phyloP scores from a whole-genome alignment of 192 early-diverging fungal species.

The Coemansia sp. region DNA sequence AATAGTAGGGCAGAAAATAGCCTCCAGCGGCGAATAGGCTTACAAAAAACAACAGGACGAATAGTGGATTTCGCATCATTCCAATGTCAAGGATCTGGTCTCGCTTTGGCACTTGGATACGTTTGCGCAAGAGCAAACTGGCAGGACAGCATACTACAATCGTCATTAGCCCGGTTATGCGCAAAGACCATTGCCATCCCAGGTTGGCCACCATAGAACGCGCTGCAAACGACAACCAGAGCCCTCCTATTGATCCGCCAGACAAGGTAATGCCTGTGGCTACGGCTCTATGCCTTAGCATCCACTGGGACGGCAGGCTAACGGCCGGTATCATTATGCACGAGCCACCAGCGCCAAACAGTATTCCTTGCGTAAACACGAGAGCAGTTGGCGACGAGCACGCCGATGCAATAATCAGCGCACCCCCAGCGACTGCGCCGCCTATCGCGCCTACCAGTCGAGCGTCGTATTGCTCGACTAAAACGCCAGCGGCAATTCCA shows the following conservation, averaged over 20 bases:
- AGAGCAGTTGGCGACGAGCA: slow-evolving; percentile 57
- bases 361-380: slow-evolving; percentile 68
- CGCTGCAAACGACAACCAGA: slow-evolving; percentile 59
- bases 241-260: slow-evolving; percentile 71
- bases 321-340: slow-evolving; percentile 65
- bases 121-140: slow-evolving; percentile 26
- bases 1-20: slow-evolving; percentile 28
- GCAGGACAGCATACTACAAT: slow-evolving; percentile 10
- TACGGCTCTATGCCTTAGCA: slow-evolving; percentile 62
- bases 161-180: slow-evolving; percentile 61
- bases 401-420: slow-evolving; percentile 25
- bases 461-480: slow-evolving; percentile 24
- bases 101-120: slow-evolving; percentile 11
- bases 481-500: slow-evolving; percentile 25
- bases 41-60: slow-evolving; percentile 24
- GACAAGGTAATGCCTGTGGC: slow-evolving; percentile 72
- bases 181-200: slow-evolving; percentile 68
- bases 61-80: slow-evolving; percentile 12
- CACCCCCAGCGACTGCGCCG: slow-evolving; percentile 7
- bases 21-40: slow-evolving; percentile 17
- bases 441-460: slow-evolving; percentile 13
- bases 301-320: slow-evolving; percentile 70
- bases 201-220: slow-evolving; percentile 57
- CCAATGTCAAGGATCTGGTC: slow-evolving; percentile 26
- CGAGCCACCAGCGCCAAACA: slow-evolving; percentile 69